Evolutionary conservation across 495 filamentous ascomycete genomes (phyloP).

Genomic region (Usnea hakonensis): DNA sequence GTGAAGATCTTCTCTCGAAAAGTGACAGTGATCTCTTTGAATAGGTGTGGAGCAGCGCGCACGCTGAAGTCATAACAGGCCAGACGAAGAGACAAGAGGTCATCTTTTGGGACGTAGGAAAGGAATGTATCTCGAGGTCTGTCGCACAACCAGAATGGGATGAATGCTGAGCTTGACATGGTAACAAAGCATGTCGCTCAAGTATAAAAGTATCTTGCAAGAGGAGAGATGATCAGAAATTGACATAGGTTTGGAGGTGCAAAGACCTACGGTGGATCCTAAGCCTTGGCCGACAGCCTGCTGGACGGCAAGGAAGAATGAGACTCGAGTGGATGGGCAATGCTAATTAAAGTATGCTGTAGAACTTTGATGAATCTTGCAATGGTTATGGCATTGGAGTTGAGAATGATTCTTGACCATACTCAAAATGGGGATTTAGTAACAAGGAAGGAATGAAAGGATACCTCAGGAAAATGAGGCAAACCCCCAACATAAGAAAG

Average conservation of each 20-base stretch:
- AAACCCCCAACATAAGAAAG: constrained; percentile 17
- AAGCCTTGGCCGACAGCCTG: constrained; percentile 8
- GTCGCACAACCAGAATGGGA: constrained; percentile 44
- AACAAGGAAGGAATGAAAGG: constrained; percentile 1
- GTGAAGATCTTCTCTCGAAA: constrained; percentile 67
- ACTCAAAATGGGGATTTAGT: neutral
- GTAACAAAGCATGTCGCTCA: constrained; percentile 17
- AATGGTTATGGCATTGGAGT: constrained; percentile 7
- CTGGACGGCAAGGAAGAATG: neutral
- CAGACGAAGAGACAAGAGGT: constrained; percentile 42
- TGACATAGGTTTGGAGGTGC: constrained; percentile 5
- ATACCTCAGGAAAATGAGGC: constrained; percentile 25
- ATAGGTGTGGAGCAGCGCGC: constrained; percentile 41
- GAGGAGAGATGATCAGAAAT: constrained; percentile 3
- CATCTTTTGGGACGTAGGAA: constrained; percentile 32
- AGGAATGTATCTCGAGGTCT: constrained; percentile 38
- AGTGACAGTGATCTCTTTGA: constrained; percentile 39
- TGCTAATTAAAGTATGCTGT: neutral
- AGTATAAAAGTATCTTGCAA: constrained; percentile 1
- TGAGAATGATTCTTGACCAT: constrained; percentile 1
- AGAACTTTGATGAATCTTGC: neutral
- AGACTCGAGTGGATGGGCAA: neutral
- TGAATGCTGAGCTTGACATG: constrained; percentile 33
- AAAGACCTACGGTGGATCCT: constrained; percentile 5
- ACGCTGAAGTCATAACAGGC: constrained; percentile 45